These are phyloP conservation scores for Alternaria solani DNA, from an alignment of 2,329 filamentous ascomycete species.

Conservation along the genomic window DNA sequence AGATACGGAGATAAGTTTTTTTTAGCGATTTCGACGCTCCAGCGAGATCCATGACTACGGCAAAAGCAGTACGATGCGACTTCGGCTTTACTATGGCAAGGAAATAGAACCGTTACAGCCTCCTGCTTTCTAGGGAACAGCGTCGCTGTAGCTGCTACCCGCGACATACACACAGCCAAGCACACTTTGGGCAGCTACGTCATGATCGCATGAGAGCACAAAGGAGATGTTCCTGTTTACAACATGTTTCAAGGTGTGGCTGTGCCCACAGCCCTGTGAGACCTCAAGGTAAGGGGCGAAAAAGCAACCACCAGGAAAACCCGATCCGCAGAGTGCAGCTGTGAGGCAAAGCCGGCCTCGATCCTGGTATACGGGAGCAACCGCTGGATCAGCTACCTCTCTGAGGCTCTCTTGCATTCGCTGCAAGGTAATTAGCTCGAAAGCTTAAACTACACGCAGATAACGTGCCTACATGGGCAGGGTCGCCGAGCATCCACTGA, in stretches of 20 bases:
- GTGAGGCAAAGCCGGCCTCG: background rate
- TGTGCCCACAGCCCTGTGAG: background rate
- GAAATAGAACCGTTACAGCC: slow-evolving; percentile 2
- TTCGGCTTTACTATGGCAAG: slow-evolving; percentile 5
- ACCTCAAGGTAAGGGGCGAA: background rate
- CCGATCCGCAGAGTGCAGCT: slow-evolving; percentile 5
- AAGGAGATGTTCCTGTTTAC: background rate
- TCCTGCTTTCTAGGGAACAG: slow-evolving; percentile 19
- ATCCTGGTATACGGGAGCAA: slow-evolving; percentile 12
- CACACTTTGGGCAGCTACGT: background rate
- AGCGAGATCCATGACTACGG: background rate
- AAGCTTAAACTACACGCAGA: slow-evolving; percentile 13
- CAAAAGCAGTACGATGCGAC: background rate
- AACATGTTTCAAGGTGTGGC: background rate
- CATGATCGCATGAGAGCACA: background rate
- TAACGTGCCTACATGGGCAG: slow-evolving; percentile 11
- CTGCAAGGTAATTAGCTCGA: slow-evolving; percentile 6
- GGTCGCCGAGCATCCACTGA: slow-evolving; percentile 3
- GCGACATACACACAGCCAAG: background rate
- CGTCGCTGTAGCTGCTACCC: background rate
- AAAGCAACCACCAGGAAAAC: slow-evolving; percentile 8
- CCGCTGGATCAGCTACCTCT: slow-evolving; percentile 11
- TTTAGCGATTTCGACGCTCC: background rate
- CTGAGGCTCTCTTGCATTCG: slow-evolving; percentile 7
- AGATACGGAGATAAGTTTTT: slow-evolving; percentile 5